A percentile compares a stretch with the other conserved stretches of the same genome.
These are phyloP conservation scores for Pythium vanterpoolii DNA, from an alignment of 352 stramenopile species.

Conservation along the genomic window DNA sequence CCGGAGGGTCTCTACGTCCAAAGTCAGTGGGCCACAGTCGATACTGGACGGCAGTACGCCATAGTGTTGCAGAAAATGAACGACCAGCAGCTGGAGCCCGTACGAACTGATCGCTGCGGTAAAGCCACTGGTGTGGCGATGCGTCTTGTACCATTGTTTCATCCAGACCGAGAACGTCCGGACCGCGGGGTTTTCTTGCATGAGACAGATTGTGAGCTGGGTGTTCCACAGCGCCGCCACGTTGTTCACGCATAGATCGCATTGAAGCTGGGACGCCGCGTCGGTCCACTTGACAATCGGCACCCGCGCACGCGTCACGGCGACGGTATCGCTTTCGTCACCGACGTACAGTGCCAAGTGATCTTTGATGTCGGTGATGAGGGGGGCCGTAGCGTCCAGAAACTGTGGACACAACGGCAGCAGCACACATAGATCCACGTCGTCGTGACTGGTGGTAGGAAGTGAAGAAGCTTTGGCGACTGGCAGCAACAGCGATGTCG, in stretches of 20 bases:
- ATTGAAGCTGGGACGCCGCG: conserved; percentile 32
- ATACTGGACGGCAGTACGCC: conserved; percentile 39
- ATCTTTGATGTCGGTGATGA: conserved; percentile 63
- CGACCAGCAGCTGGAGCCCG: conserved; percentile 57
- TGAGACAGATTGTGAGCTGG: conserved; percentile 38
- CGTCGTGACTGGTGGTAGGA: conserved; percentile 23
- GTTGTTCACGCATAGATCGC: conserved; percentile 84
- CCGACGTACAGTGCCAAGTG: conserved; percentile 60
- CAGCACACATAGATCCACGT: conserved; percentile 75
- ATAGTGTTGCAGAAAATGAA: conserved; percentile 64
- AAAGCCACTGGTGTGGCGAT: conserved; percentile 28
- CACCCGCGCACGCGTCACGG: conserved; percentile 51
- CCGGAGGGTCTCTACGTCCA: conserved; percentile 3
- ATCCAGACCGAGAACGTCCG: conserved; percentile 41
- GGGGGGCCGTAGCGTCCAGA: conserved; percentile 40
- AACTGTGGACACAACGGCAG: conserved; percentile 50
- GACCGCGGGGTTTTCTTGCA: neutral
- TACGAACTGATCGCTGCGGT: conserved; percentile 61
- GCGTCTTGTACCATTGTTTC: conserved; percentile 41
- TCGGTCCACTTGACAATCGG: conserved; percentile 68
- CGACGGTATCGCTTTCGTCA: conserved; percentile 13
- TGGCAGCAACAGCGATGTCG: conserved; percentile 38
- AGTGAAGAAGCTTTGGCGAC: neutral
- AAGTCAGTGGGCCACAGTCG: conserved; percentile 26
- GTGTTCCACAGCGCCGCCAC: conserved; percentile 80